These are phyloP conservation scores for Fusarium tupiense DNA, from an alignment of 2,329 filamentous ascomycete genomes.

Conservation along the genomic window DNA sequence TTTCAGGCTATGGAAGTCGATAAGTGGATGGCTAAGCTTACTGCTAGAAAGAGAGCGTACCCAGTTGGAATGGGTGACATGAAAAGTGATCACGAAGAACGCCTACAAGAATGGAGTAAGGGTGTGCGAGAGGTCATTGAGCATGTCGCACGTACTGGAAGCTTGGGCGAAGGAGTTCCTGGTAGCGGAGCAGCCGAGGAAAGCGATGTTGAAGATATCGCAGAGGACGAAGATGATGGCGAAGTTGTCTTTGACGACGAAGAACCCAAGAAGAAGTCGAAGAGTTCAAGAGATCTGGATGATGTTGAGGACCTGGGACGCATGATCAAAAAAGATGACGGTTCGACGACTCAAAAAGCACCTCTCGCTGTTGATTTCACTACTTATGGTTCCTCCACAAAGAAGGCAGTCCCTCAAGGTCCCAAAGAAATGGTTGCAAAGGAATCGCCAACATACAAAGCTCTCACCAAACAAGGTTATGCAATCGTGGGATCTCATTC, in stretches of 20 bases:
- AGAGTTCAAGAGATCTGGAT: constrained; percentile 61
- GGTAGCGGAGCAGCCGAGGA: constrained; percentile 87
- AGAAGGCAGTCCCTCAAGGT: constrained; percentile 54
- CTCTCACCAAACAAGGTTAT: constrained; percentile 96
- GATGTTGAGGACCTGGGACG: constrained; percentile 87
- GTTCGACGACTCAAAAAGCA: constrained; percentile 44
- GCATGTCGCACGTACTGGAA: constrained; percentile 68
- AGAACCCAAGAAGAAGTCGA: constrained; percentile 51
- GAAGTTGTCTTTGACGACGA: constrained; percentile 58
- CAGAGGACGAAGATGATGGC: constrained; percentile 67
- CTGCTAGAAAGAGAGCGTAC: constrained; percentile 84
- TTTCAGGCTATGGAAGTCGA: constrained; percentile 91
- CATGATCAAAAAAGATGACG: constrained; percentile 62
- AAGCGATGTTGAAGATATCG: constrained; percentile 79
- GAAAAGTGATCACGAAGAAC: constrained; percentile 74
- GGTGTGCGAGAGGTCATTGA: constrained; percentile 78
- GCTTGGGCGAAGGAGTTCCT: constrained; percentile 71
- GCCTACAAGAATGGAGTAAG: constrained; percentile 79
- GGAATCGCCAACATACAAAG: constrained; percentile 85
- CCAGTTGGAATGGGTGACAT: constrained; percentile 89
- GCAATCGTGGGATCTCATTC: constrained; percentile 95
- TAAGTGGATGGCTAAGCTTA: constrained; percentile 97
- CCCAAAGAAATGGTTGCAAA: constrained; percentile 95
- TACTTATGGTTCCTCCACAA: constrained; percentile 67
- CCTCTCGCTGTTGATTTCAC: constrained; percentile 89